Percentiles rank a stretch among this genome's conserved stretches.
These are phyloP conservation scores for Trypanosoma congolense DNA, from an alignment of 208 protist genomes.

Conservation along the genomic window DNA sequence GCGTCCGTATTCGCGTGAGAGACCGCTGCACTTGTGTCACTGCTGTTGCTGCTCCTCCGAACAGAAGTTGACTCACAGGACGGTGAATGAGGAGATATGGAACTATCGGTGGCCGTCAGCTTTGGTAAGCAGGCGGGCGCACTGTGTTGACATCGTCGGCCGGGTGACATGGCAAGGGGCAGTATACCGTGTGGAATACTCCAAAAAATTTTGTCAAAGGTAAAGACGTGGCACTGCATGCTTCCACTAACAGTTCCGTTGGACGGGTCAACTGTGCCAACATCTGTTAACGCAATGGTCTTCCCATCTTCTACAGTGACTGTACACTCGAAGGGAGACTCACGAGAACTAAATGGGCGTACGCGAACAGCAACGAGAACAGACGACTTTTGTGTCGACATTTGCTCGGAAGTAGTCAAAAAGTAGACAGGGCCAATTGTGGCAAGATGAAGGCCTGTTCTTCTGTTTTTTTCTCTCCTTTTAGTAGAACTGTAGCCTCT, in stretches of 20 bases:
- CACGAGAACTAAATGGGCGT: conserved; percentile 50
- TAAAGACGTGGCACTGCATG: conserved; percentile 43
- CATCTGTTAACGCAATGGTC: conserved; percentile 57
- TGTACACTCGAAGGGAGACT: conserved; percentile 57
- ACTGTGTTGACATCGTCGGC: background rate
- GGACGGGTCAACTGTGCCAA: conserved; percentile 5
- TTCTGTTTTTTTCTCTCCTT: no score
- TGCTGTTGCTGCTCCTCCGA: conserved; percentile 8
- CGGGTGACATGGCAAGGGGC: conserved; percentile 28
- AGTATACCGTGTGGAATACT: conserved; percentile 42
- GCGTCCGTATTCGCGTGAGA: background rate
- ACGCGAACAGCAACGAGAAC: conserved; percentile 77
- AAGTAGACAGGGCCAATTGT: no score
- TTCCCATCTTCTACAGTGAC: conserved; percentile 39
- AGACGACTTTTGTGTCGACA: conserved; percentile 55
- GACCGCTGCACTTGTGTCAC: background rate
- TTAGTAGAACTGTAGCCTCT: no score
- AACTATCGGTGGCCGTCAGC: conserved; percentile 6
- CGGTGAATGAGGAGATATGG: background rate
- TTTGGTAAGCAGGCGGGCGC: background rate
- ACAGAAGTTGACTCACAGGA: background rate
- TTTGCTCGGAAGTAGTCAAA: no score
- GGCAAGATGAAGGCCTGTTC: no score
- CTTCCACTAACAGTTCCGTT: conserved; percentile 14
- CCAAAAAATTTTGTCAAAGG: conserved; percentile 78